Base-by-base conservation (phyloP, 345 rosid species). In the Populus alba region DNA sequence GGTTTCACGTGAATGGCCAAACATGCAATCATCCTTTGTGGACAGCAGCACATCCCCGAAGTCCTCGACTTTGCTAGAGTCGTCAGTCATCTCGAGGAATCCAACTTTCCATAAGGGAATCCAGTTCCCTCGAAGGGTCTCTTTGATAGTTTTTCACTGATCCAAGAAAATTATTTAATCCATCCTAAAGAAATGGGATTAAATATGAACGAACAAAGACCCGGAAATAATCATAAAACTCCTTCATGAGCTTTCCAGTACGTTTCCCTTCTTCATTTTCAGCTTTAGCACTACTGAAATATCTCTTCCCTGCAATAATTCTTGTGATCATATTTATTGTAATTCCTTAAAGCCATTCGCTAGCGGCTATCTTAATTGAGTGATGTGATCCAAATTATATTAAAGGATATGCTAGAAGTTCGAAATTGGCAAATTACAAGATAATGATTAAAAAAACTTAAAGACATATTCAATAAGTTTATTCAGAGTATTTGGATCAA, bases 251-350 rank as follows among this genome's bases (percentile, higher is more conserved):
- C 43, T 74, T 53, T 9, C 77, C 66, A 1, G 81, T 78, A 17
- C 84, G 67, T 38, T 29, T 72, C 71, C 84, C 85, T 74, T 83
- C 84, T 35, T 38, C 70, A 0, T 53, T 65, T 27, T 49, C 75
- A 43, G 68, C 43, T 55, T 17, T 11, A 0, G 18, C 17, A 51
- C 41, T 45, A 15, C 39, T 49, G 29, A 81, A 74, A 41, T 78
- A 81, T 57, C 62, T 81, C 59, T 81, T 81, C n/a, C 84, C 81
- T 1, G 81, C 81, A 37, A 81, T 81, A 78, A 81, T 73, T 72
- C 68, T 73, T 4, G 76, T 81, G 18, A 81, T 77, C 75, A 39
- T 69, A 53, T 81, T 78, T 15, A 77, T 25, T 25, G 72, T 70
- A 16, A 81, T 5, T 49, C 49, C 78, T 3, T 77, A 69, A 9